Base-by-base conservation (phyloP, 345 rosid species). In the Theobroma cacao region DNA sequence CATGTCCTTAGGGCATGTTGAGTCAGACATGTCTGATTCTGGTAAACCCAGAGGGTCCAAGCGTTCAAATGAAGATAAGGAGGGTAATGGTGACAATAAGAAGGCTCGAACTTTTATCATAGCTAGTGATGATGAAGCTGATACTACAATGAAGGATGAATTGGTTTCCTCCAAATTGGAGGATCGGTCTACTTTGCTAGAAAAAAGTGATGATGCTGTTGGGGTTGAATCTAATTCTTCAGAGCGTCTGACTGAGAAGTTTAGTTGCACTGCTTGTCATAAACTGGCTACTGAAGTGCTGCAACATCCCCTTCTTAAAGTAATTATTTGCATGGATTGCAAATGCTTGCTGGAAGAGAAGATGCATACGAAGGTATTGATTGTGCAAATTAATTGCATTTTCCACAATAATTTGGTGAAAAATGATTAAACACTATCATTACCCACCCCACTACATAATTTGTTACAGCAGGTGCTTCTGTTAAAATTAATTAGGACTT, bases 311-410 rank as follows among this genome's bases (percentile, higher is more conserved):
- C 86, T 91, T 72, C 77, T 96, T 79, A 86, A 90, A 80, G 99
- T 96, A 69, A 92, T 96, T 77, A 58, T 96, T 78, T 96, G 99
- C 92, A 83, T 78, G 77, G 93, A 88, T 78, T 96, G 99, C 91
- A 94, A 92, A 88, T 73, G 77, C 73, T 83, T 84, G 62, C 75
- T 94, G 80, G 94, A 90, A 83, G 87, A 85, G 43, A 96, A 89
- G 86, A 82, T 86, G 83, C 76, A 70, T 75, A 64, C 82, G 64
- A 90, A 90, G 99, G 99, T 96, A 85, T 80, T 86, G n/a, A 72
- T 56, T 79, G 22, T 30, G 41, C 60, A 31, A 15, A 72, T 61
- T 56, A 50, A 30, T 56, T 72, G 26, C 40, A 8, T 34, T 50
- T 45, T 61, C 33, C 41, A 62, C 30, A 47, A 61, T 28, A 48